Evolutionary conservation across 805 yeast genomes (phyloP).

Genomic region (Metschnikowia sp.): DNA sequence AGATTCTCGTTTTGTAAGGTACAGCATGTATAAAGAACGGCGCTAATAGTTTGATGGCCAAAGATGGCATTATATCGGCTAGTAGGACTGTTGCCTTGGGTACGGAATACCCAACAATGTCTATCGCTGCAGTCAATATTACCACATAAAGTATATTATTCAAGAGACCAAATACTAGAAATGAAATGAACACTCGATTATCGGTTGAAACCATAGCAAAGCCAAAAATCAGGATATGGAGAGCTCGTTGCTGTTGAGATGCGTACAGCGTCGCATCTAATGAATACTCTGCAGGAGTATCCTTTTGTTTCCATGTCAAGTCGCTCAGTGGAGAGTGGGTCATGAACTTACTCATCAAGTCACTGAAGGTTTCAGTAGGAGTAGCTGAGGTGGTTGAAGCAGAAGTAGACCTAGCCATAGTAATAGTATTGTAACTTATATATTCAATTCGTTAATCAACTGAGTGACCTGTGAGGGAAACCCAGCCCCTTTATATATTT

Average conservation of each 20-base stretch:
- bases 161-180: conserved; percentile 80
- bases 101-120: conserved; percentile 74
- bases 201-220: neutral
- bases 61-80: conserved; percentile 85
- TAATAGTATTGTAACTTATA: no score
- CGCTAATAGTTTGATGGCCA: conserved; percentile 63
- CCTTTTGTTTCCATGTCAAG: no score
- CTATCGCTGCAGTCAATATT: conserved; percentile 87
- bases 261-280: no score
- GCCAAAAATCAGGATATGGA: neutral
- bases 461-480: no score
- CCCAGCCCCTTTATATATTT: no score
- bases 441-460: no score
- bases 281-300: no score
- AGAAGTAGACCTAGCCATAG: no score
- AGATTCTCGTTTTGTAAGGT: conserved; percentile 56
- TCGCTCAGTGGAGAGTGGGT: no score
- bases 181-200: conserved; percentile 47
- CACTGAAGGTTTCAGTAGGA: no score
- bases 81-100: conserved; percentile 85
- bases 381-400: no score
- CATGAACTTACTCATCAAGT: no score
- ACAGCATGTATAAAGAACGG: conserved; percentile 75
- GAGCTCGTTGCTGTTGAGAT: neutral
- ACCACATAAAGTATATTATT: conserved; percentile 91